Conservation (phyloP, 106 monocot genomes). For the Allium sativum region DNA sequence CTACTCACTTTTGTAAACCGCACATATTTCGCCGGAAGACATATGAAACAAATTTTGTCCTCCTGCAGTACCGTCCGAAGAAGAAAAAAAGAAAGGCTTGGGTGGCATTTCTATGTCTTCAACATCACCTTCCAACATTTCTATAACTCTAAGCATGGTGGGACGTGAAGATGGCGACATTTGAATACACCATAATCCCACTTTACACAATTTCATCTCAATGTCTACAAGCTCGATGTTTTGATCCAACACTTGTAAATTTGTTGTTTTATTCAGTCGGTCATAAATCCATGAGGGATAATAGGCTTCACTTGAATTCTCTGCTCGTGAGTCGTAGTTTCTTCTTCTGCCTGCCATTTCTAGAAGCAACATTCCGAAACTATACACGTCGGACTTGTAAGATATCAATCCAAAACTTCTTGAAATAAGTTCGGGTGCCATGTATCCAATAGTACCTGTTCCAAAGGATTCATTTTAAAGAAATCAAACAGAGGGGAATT, state of each 20-base stretch:
- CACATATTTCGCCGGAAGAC: too few species aligned
- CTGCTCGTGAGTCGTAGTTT: neutral
- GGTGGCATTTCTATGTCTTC: neutral
- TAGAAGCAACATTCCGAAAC: slow-evolving; percentile 12
- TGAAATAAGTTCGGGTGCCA: slow-evolving; percentile 31
- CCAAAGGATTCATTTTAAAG: too few species aligned
- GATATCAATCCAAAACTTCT: neutral
- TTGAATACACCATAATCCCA: slow-evolving; percentile 13
- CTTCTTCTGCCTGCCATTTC: slow-evolving; percentile 9
- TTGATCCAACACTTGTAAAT: neutral
- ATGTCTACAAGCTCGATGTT: neutral
- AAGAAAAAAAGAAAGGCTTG: slow-evolving; percentile 3
- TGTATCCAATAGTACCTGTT: slow-evolving; percentile 7
- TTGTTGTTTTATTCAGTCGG: neutral
- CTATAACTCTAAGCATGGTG: neutral
- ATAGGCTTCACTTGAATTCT: neutral
- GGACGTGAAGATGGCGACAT: neutral
- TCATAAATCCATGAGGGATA: slow-evolving; percentile 11
- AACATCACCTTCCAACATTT: slow-evolving; percentile 6
- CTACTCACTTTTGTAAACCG: too few species aligned
- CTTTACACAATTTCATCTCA: neutral
- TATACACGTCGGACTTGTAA: slow-evolving; percentile 8
- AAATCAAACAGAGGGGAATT: too few species aligned
- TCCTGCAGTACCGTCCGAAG: neutral
- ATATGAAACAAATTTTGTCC: too few species aligned